These are phyloP conservation scores for Cryptococcus sp. DNA, from an alignment of 1,284 basidiomycete genomes.

Conservation along the genomic window DNA sequence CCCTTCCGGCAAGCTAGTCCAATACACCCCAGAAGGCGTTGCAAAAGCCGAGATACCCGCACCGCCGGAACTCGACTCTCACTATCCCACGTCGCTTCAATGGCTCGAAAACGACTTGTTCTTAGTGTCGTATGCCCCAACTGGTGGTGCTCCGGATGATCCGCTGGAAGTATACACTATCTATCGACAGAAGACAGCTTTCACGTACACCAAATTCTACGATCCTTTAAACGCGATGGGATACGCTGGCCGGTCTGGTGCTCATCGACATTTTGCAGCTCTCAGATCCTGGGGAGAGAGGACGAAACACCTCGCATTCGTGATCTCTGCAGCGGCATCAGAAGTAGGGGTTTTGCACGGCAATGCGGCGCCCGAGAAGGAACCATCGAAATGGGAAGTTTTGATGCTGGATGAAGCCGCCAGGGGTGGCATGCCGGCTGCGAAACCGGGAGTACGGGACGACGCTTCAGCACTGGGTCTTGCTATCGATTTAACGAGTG, in stretches of 20 bases:
- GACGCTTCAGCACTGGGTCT: conserved; percentile 58
- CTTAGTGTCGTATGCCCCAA: conserved; percentile 56
- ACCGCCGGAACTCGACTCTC: conserved; percentile 47
- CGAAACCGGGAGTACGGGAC: conserved; percentile 48
- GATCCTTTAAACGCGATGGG: conserved; percentile 54
- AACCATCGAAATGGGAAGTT: conserved; percentile 52
- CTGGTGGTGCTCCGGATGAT: conserved; percentile 47
- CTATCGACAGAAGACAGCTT: conserved; percentile 39
- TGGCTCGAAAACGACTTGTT: conserved; percentile 63
- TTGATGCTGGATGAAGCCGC: conserved; percentile 58
- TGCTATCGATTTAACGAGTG: conserved; percentile 57
- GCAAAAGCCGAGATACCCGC: conserved; percentile 55
- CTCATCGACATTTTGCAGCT: conserved; percentile 49
- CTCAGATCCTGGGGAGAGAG: conserved; percentile 51
- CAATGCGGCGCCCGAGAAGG: conserved; percentile 26
- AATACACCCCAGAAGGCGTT: conserved; percentile 58
- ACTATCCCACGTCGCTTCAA: conserved; percentile 48
- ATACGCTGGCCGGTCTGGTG: conserved; percentile 38
- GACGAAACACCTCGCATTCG: conserved; percentile 51
- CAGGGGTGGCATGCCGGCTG: conserved; percentile 55
- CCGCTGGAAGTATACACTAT: conserved; percentile 48
- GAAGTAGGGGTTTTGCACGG: conserved; percentile 49
- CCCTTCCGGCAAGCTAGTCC: conserved; percentile 53
- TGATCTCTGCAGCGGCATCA: conserved; percentile 56
- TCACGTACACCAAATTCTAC: conserved; percentile 51